phyloP scores from a whole-genome alignment of 441 rosid species.

The Pelargonium citronellum region DNA sequence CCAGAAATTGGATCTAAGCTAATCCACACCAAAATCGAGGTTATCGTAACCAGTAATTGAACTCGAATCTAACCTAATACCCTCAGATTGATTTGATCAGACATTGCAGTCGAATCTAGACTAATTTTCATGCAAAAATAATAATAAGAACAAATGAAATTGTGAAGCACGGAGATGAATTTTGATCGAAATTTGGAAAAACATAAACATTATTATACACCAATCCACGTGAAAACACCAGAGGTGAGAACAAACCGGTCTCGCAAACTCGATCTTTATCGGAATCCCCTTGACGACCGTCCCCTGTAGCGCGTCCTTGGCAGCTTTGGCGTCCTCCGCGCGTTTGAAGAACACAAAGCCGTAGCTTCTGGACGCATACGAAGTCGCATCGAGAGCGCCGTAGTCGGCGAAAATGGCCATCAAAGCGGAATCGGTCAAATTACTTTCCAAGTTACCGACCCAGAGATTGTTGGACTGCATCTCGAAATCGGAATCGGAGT shows the following conservation, averaged over 20 bases:
- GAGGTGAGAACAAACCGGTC: conserved; percentile 76
- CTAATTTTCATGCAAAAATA: not conserved
- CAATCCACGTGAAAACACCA: conserved; percentile 21
- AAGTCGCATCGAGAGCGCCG: conserved; percentile 59
- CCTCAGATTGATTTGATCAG: no score
- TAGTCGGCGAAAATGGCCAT: conserved; percentile 45
- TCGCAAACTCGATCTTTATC: conserved; percentile 73
- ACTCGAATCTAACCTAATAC: no score
- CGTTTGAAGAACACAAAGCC: conserved; percentile 68
- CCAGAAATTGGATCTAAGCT: no score
- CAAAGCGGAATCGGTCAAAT: conserved; percentile 52
- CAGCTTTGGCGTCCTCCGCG: conserved; percentile 64
- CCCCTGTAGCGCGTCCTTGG: conserved; percentile 71
- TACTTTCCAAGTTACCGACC: conserved; percentile 62
- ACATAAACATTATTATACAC: conserved; percentile 6
- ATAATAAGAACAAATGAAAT: not conserved
- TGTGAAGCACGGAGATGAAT: not conserved
- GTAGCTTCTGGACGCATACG: conserved; percentile 56
- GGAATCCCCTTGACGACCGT: conserved; percentile 41
- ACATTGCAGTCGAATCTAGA: no score
- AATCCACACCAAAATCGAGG: no score
- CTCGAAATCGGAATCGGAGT: conserved; percentile 26
- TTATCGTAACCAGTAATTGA: no score
- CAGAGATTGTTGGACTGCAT: conserved; percentile 65
- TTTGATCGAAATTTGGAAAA: conserved; percentile 15